phyloP scores from a whole-genome alignment of 75 land plant species.

The Adiantum capillusveneris region DNA sequence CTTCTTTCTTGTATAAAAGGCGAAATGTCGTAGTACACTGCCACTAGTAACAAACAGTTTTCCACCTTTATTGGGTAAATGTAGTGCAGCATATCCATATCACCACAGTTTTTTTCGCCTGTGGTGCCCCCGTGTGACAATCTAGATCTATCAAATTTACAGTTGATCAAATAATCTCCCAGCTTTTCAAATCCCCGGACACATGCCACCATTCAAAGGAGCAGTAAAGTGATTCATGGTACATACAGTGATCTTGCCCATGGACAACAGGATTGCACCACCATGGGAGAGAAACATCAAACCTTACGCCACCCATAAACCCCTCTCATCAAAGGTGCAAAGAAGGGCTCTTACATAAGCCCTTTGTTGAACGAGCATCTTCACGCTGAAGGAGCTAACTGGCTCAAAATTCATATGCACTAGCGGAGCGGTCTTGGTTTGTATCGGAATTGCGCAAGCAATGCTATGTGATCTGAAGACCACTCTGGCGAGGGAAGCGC shows the following conservation, averaged over 20 bases:
- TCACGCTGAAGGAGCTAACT: neutral
- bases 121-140: neutral
- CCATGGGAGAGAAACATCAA: neutral
- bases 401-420: neutral
- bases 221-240: neutral
- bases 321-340: neutral
- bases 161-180: slow-evolving; percentile 1
- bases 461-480: slow-evolving; percentile 97
- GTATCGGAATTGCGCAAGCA: slow-evolving; percentile 85
- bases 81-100: no score
- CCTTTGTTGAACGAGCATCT: neutral
- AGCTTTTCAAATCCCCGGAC: neutral
- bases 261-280: neutral
- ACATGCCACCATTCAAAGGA: neutral
- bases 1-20: no score
- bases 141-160: neutral
- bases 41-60: no score
- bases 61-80: no score
- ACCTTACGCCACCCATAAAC: neutral
- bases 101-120: no score
- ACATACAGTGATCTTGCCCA: neutral
- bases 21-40: no score
- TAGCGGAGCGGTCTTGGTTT: slow-evolving; percentile 37
- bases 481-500: slow-evolving; percentile 98
- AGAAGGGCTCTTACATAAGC: neutral